A percentile compares a stretch with the other conserved stretches of the same genome.
Conservation (phyloP, 2,329 filamentous ascomycete genomes). For the Venturia nashicola region DNA sequence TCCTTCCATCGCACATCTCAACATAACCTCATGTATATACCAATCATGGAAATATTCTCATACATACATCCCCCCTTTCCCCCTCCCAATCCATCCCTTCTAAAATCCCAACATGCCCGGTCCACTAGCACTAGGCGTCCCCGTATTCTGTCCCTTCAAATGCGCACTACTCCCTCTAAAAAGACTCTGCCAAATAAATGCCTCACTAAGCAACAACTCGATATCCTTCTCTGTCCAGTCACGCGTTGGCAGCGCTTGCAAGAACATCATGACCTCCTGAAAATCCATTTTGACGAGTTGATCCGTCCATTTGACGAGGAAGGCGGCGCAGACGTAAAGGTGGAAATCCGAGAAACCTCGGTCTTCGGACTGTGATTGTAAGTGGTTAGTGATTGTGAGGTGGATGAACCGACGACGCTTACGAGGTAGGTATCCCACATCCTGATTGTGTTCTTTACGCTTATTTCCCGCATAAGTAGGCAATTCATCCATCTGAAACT, state of each 20-base stretch:
- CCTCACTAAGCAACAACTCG: constrained; percentile 86
- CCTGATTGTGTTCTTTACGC: constrained; percentile 87
- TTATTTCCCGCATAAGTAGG: constrained; percentile 92
- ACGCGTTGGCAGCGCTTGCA: constrained; percentile 85
- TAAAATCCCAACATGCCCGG: constrained; percentile 4
- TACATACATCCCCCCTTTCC: too few relatives aligned
- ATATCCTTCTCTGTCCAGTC: constrained; percentile 98
- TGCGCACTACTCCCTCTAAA: constrained; percentile 93
- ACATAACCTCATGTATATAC: too few relatives aligned
- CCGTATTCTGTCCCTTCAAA: constrained; percentile 30
- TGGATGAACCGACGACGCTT: constrained; percentile 20
- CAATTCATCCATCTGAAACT: constrained; percentile 99
- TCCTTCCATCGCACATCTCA: too few relatives aligned
- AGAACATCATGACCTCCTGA: constrained; percentile 98
- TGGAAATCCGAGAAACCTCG: constrained; percentile 98
- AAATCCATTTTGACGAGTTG: constrained; percentile 96
- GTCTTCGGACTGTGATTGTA: constrained; percentile 65
- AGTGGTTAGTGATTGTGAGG: not conserved
- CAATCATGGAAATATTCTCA: too few relatives aligned
- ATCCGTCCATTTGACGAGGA: constrained; percentile 96
- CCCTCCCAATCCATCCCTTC: not conserved
- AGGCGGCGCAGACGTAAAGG: constrained; percentile 94
- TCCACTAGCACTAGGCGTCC: not conserved
- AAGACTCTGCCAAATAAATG: constrained; percentile 96
- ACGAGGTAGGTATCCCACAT: constrained; percentile 99